Conservation (phyloP, 176 grass and related monocot genomes). For the Bothriochloa decipiens region DNA sequence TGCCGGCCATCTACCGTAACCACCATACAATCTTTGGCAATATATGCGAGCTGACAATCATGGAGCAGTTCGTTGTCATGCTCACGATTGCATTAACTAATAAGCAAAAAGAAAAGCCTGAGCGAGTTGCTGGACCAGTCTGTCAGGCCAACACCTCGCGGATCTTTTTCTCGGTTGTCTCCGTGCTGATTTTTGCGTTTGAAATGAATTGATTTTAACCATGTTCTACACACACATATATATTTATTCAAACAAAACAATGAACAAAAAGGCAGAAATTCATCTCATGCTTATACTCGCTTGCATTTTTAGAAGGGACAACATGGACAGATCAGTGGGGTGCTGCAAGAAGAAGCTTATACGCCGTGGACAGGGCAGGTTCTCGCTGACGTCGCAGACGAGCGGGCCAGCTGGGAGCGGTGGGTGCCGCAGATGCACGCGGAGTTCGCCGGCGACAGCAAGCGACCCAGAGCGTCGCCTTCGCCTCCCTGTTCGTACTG, state of each 20-base stretch:
- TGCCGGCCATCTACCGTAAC: conserved; percentile 11
- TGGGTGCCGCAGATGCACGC: conserved; percentile 67
- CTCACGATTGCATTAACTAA: conserved; percentile 36
- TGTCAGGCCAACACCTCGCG: conserved; percentile 25
- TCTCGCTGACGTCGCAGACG: conserved; percentile 30
- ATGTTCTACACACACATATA: neutral
- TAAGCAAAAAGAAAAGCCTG: neutral
- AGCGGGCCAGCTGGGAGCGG: conserved; percentile 38
- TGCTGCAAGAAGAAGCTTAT: conserved; percentile 42
- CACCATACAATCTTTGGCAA: conserved; percentile 3
- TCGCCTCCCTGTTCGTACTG: conserved; percentile 50
- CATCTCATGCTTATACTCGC: neutral
- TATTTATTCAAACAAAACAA: neutral
- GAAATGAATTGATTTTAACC: neutral
- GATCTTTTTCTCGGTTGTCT: conserved; percentile 14
- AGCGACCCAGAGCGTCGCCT: conserved; percentile 43
- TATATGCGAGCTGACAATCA: conserved; percentile 31
- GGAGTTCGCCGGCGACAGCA: conserved; percentile 48
- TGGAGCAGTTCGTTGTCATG: conserved; percentile 39
- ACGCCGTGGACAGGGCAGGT: conserved; percentile 44
- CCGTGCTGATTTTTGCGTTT: neutral
- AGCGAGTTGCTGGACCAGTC: conserved; percentile 40
- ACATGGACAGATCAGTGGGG: conserved; percentile 23
- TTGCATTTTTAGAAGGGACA: conserved; percentile 47
- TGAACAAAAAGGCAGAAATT: neutral